These are phyloP conservation scores for Aspergillus sp. DNA, from an alignment of 2,329 filamentous ascomycete genomes.

Conservation along the genomic window DNA sequence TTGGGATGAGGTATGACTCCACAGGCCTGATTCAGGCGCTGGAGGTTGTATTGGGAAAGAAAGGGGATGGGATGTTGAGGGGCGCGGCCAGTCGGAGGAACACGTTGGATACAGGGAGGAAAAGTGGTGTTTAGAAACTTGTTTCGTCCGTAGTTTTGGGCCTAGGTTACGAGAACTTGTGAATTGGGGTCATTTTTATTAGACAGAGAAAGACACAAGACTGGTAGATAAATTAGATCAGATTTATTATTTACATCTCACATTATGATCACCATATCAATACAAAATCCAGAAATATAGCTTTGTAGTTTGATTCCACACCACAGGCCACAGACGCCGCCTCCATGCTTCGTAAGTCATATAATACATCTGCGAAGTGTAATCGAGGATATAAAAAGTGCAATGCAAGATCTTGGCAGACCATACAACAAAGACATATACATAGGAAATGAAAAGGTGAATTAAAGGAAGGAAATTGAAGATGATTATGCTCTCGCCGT, in stretches of 20 bases:
- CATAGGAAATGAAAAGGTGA: conserved; percentile 13
- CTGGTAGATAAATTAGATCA: not conserved
- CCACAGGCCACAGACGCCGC: conserved; percentile 25
- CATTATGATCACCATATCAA: not conserved
- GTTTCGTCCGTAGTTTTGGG: not conserved
- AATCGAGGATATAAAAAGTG: conserved; percentile 2
- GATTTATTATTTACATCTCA: not conserved
- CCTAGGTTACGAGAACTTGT: not conserved
- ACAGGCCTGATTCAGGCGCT: conserved; percentile 72
- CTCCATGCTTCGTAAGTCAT: conserved; percentile 31
- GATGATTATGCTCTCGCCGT: conserved; percentile 26
- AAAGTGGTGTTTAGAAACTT: conserved; percentile 14
- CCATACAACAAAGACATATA: conserved; percentile 13
- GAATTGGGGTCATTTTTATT: not conserved
- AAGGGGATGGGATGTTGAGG: conserved; percentile 52
- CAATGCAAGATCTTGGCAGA: not conserved
- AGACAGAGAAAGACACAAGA: not conserved
- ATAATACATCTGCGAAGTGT: conserved; percentile 23
- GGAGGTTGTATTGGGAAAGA: conserved; percentile 71
- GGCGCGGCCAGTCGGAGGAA: conserved; percentile 56
- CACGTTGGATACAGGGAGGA: conserved; percentile 48
- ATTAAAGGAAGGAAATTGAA: conserved; percentile 5
- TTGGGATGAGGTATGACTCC: conserved; percentile 70
- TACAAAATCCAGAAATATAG: not conserved
- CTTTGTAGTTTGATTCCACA: not conserved